Conservation (phyloP, 2,329 filamentous ascomycete genomes). For the Fusarium sp. region DNA sequence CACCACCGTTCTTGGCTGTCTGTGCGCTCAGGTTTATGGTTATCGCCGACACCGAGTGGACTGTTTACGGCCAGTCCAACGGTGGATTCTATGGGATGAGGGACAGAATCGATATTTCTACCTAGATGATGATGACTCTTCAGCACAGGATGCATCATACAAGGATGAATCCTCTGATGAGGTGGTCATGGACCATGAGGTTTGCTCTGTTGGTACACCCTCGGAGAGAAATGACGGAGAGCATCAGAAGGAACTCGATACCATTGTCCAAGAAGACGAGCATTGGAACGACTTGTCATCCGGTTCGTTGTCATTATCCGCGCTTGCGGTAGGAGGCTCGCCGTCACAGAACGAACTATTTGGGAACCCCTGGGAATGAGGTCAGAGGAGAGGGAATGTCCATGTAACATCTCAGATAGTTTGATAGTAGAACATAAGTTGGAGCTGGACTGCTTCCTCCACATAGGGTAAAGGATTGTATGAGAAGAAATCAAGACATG, state of each 20-base stretch:
- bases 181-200: no score
- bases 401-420: neutral
- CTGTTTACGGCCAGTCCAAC: neutral
- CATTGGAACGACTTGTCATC: neutral
- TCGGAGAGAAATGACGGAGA: no score
- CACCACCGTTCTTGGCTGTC: neutral
- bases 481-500: no score
- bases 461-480: no score
- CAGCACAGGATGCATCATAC: neutral
- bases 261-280: neutral
- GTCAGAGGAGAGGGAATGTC: neutral
- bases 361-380: neutral
- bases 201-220: no score
- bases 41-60: neutral
- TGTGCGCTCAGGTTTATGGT: neutral
- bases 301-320: no score
- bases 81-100: neutral
- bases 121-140: neutral
- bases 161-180: no score
- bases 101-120: neutral
- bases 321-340: neutral
- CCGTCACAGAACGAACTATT: neutral
- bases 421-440: neutral
- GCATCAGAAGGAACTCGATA: neutral
- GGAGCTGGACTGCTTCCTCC: no score